These are phyloP conservation scores for Syzygium malaccense DNA, from an alignment of 441 rosid genomes.

Conservation along the genomic window DNA sequence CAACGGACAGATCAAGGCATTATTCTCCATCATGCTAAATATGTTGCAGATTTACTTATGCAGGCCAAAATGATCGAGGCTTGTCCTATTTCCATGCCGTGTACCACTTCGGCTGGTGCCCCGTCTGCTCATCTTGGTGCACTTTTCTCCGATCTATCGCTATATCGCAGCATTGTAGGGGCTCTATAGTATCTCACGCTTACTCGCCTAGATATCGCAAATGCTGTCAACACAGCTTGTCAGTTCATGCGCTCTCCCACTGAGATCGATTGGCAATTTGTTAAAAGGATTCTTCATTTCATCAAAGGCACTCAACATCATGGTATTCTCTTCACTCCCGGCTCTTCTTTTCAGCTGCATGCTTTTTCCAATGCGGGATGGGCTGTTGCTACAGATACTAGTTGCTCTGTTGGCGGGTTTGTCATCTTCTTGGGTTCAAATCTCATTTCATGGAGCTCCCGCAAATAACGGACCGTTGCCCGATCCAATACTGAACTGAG, in stretches of 20 bases:
- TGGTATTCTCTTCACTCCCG: not conserved
- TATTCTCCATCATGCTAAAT: not conserved
- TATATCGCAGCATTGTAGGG: not conserved
- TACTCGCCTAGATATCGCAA: not conserved
- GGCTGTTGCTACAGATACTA: not conserved
- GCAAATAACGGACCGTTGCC: not conserved
- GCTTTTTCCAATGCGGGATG: not conserved
- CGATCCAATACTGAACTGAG: not conserved
- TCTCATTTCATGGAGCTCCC: not conserved
- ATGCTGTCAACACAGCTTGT: not conserved
- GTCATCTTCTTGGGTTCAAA: not conserved
- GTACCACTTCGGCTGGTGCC: not conserved
- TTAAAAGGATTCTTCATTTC: not conserved
- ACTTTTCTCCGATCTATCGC: not conserved
- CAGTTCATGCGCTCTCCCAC: not conserved
- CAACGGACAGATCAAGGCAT: rapidly evolving
- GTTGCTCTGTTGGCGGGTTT: not conserved
- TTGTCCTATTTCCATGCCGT: not conserved
- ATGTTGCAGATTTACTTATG: not conserved
- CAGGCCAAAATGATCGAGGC: not conserved
- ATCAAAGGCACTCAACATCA: not conserved
- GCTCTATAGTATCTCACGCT: not conserved
- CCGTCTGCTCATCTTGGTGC: not conserved
- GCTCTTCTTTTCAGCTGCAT: too few species aligned
- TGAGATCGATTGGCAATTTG: not conserved